Base-by-base conservation (phyloP, 2,329 filamentous ascomycete species). In the Fusarium sarcochroum region DNA sequence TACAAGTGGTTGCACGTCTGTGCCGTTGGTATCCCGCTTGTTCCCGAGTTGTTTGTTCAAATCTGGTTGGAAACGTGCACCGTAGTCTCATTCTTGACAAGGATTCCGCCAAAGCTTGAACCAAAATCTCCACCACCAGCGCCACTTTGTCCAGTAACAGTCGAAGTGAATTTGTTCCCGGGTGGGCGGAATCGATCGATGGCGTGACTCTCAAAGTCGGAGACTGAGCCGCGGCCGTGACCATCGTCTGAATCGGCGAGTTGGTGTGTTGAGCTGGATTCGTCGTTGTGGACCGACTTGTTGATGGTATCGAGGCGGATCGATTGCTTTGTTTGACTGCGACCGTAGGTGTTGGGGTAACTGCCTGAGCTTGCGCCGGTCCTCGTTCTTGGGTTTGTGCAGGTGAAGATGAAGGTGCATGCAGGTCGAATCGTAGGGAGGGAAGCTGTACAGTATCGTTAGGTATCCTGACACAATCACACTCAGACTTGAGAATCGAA, bases 381-480 rank as follows among this genome's bases (percentile, higher is more conserved):
- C 13, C 53, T 42, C 1, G 69, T 70, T 17, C 42, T 25, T 1
- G 71, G 67, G 25, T 64, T 50, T 1, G 40, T 51, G 30, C 69
- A 69, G 9, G 67, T 63, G 34, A 74, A 70, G 34, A 75, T 40
- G 50, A 65, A 74, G 10, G 63, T 34, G 21, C 64, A 68, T 2
- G 73, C 69, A 2, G 72, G 73, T 15, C 73, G 65, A 10, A 75
- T 54, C 1, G 68, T 74, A 4, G 72, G 73, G 5, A 75, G 69
- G 11, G 72, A 75, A 17, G 73, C 73, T 73, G 3, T 0, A 27
- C 13, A 9, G 0, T 2, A 2, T 5, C 13, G 5, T 34, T 30
- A 49, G 44, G 13, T 11, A 8, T 17, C 6, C 3, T 11, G 5
- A 0, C 15, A 14, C 3, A 2, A 15, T 10, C 3, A 15, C 5